A percentile compares a stretch with the other conserved stretches of the same genome.
Conservation (phyloP, 1,284 basidiomycete genomes). For the Cryptococcus floricola region DNA sequence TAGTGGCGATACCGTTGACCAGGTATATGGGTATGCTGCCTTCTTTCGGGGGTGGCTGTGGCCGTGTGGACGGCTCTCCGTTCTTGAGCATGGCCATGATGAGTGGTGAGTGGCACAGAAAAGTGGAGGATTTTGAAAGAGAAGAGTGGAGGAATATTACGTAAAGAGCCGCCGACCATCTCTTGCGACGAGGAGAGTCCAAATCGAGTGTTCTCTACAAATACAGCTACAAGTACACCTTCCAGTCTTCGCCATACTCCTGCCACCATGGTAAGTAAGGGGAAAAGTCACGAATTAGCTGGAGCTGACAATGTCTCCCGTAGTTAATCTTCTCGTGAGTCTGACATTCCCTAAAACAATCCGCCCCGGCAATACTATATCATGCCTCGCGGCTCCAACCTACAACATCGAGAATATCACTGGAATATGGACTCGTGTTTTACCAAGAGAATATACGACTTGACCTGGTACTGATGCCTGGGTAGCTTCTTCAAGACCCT, state of each 20-base stretch:
- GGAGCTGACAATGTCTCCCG: no score
- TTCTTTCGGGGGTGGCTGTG: neutral
- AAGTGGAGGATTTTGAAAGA: neutral
- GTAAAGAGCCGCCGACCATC: no score
- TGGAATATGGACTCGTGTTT: neutral
- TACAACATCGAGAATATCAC: neutral
- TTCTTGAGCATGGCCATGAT: conserved; percentile 9
- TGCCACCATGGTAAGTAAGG: conserved; percentile 11
- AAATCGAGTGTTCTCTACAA: neutral
- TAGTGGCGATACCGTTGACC: conserved; percentile 44
- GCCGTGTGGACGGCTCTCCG: conserved; percentile 8
- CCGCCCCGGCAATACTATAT: neutral
- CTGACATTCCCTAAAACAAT: neutral
- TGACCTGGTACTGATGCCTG: no score
- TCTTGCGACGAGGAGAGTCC: no score
- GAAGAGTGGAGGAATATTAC: no score
- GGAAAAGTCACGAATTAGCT: neutral
- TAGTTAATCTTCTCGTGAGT: conserved; percentile 45
- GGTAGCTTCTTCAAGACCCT: conserved; percentile 90
- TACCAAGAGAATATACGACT: no score
- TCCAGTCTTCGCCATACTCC: neutral
- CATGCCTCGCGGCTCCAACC: neutral
- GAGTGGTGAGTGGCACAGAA: neutral
- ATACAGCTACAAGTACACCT: neutral
- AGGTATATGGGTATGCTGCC: conserved; percentile 45